Evolutionary conservation across 2,329 filamentous ascomycete genomes (phyloP).

Genomic region (Aspergillus sp.): DNA sequence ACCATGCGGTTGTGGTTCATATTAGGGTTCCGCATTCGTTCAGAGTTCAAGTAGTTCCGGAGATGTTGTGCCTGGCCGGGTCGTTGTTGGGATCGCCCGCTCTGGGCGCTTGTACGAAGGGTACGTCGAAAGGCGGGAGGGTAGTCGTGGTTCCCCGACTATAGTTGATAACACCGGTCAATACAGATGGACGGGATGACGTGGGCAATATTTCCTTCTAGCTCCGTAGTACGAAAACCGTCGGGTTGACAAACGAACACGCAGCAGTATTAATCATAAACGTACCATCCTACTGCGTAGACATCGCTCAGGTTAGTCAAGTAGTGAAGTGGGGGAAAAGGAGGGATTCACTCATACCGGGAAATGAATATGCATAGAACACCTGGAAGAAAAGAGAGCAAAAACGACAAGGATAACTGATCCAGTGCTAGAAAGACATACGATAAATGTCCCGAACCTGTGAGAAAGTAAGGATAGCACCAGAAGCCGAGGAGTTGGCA

Average conservation of each 20-base stretch:
- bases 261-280: conserved; percentile 1
- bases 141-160: conserved; percentile 41
- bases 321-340: conserved; percentile 1
- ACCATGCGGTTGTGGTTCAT: conserved; percentile 26
- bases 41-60: conserved; percentile 32
- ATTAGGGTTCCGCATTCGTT: conserved; percentile 24
- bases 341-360: conserved; percentile 9
- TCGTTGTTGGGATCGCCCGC: conserved; percentile 18
- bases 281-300: conserved; percentile 14
- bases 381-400: not conserved
- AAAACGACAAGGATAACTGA: not conserved
- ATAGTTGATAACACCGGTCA: conserved; percentile 12
- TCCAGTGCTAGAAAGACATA: not conserved
- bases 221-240: not conserved
- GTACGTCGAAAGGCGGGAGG: conserved; percentile 32
- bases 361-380: not conserved
- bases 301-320: conserved; percentile 3
- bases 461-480: not conserved
- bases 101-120: conserved; percentile 16
- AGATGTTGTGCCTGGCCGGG: conserved; percentile 29
- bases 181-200: conserved; percentile 2
- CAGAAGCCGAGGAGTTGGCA: conserved; percentile 2
- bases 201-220: not conserved
- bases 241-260: not conserved
- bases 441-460: not conserved